Percentiles rank a stretch among this genome's conserved stretches.
These are phyloP conservation scores for Pythium chondricola DNA, from an alignment of 352 stramenopile species.

Conservation along the genomic window DNA sequence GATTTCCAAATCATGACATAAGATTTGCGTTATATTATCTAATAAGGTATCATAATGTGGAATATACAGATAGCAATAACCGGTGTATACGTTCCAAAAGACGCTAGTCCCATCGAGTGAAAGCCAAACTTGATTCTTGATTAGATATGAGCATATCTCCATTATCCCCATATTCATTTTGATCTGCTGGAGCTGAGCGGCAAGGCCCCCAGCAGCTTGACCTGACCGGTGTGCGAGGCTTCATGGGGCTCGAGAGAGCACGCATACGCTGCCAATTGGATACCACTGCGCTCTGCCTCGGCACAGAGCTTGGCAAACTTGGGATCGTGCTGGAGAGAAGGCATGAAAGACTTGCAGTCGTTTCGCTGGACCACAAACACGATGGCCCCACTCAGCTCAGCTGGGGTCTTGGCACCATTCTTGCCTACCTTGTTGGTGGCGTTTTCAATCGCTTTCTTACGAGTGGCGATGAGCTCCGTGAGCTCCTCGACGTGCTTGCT, in stretches of 20 bases:
- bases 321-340: conserved; percentile 54
- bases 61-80: too few relatives aligned
- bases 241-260: conserved; percentile 51
- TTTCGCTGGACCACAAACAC: conserved; percentile 76
- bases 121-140: too few relatives aligned
- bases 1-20: too few relatives aligned
- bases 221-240: conserved; percentile 19
- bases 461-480: conserved; percentile 41
- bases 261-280: conserved; percentile 58
- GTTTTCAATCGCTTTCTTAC: too few relatives aligned
- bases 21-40: too few relatives aligned
- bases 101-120: too few relatives aligned
- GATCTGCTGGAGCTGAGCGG: conserved; percentile 16
- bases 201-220: conserved; percentile 34
- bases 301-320: conserved; percentile 61
- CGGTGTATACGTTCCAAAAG: too few relatives aligned
- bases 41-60: too few relatives aligned
- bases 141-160: too few relatives aligned
- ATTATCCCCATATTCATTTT: too few relatives aligned
- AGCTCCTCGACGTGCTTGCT: conserved; percentile 76
- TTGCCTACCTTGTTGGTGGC: conserved; percentile 14
- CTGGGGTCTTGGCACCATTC: conserved; percentile 2
- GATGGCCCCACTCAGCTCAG: conserved; percentile 39
- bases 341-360: conserved; percentile 65
- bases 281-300: conserved; percentile 32